These are phyloP conservation scores for Rhizopogon salebrosus DNA, from an alignment of 768 basidiomycete species.

Conservation along the genomic window DNA sequence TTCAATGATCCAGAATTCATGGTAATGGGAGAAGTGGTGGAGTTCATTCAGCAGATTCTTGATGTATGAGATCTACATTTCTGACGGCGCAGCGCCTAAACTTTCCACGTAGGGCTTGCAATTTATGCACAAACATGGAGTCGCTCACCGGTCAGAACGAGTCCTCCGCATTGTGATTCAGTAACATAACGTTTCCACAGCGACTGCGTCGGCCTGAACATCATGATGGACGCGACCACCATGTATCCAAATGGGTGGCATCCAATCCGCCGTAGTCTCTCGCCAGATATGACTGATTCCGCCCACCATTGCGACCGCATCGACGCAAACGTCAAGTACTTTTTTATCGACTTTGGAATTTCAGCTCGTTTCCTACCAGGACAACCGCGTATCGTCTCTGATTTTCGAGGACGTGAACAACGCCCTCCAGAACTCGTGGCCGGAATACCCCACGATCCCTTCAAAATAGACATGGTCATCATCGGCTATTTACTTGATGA, in stretches of 20 bases:
- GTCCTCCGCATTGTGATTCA: constrained; percentile 1
- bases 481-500: constrained; percentile 19
- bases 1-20: constrained; percentile 20
- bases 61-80: constrained; percentile 9
- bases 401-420: constrained; percentile 8
- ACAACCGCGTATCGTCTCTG: neutral
- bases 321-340: constrained; percentile 23
- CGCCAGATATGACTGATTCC: constrained; percentile 8
- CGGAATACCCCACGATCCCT: constrained; percentile 21
- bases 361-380: constrained; percentile 21
- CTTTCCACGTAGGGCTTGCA: constrained; percentile 22
- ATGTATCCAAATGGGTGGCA: constrained; percentile 26
- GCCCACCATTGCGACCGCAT: constrained; percentile 23
- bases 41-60: constrained; percentile 23
- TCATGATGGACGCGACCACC: constrained; percentile 24
- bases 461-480: constrained; percentile 24
- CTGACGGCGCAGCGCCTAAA: fast-evolving
- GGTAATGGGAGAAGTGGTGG: constrained; percentile 18
- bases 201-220: constrained; percentile 22
- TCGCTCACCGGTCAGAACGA: constrained; percentile 30
- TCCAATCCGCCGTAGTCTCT: constrained; percentile 6
- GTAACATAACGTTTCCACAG: constrained; percentile 10
- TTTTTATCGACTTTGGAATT: constrained; percentile 32
- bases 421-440: constrained; percentile 18
- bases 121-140: constrained; percentile 30